phyloP scores from a whole-genome alignment of 2,329 filamentous ascomycete genomes.

The Aspergillus persii region DNA sequence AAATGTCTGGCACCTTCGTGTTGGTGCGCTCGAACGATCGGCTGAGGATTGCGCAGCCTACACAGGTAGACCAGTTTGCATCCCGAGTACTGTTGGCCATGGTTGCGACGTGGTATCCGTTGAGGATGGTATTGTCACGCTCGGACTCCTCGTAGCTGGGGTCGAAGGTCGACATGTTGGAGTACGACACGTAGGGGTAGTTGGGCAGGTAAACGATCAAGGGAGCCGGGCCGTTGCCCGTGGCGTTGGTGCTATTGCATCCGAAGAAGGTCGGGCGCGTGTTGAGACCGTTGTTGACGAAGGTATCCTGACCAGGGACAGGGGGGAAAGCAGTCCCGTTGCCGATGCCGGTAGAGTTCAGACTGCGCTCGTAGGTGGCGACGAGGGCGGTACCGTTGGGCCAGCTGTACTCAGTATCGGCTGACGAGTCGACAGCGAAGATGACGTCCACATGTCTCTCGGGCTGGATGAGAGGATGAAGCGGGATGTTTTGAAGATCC shows the following conservation, averaged over 20 bases:
- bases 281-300: slow-evolving; percentile 72
- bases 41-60: slow-evolving; percentile 77
- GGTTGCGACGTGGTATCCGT: slow-evolving; percentile 81
- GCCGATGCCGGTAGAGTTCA: slow-evolving; percentile 49
- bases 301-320: slow-evolving; percentile 69
- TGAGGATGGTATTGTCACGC: slow-evolving; percentile 75
- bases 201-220: slow-evolving; percentile 86
- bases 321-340: slow-evolving; percentile 68
- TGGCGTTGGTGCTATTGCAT: slow-evolving; percentile 64
- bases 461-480: slow-evolving; percentile 71
- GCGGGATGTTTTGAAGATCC: slow-evolving; percentile 72
- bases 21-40: slow-evolving; percentile 69
- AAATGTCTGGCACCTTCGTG: slow-evolving; percentile 65
- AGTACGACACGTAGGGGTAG: slow-evolving; percentile 70
- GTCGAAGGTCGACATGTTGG: slow-evolving; percentile 76
- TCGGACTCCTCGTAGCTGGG: slow-evolving; percentile 60
- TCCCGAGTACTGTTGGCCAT: slow-evolving; percentile 75
- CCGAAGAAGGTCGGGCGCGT: slow-evolving; percentile 73
- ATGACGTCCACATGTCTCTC: slow-evolving; percentile 69
- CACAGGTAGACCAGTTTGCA: slow-evolving; percentile 70
- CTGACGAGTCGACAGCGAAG: slow-evolving; percentile 72
- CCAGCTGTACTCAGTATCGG: slow-evolving; percentile 65
- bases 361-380: slow-evolving; percentile 66
- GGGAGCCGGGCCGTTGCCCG: slow-evolving; percentile 54
- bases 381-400: slow-evolving; percentile 72